Conservation (phyloP, 345 rosid genomes). For the Sisymbrium irio region DNA sequence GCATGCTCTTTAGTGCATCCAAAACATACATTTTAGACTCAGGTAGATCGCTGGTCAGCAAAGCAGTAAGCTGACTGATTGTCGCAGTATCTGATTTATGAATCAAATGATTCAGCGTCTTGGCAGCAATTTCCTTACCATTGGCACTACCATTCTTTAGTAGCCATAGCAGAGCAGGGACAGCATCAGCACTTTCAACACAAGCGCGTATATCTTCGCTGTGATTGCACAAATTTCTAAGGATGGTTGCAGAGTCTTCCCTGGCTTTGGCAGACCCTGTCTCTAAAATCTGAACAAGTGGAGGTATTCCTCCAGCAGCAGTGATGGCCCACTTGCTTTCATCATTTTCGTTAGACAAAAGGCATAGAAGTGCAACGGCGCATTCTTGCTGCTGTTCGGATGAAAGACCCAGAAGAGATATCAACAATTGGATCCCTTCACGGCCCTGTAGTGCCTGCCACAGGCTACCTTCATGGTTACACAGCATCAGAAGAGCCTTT, state of each 20-base stretch:
- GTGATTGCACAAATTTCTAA: conserved; percentile 96
- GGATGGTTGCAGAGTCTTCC: conserved; percentile 97
- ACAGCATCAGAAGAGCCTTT: conserved; percentile 82
- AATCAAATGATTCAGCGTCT: conserved; percentile 93
- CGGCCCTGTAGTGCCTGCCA: conserved; percentile 99
- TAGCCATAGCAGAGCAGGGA: conserved; percentile 98
- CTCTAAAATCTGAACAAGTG: conserved; percentile 97
- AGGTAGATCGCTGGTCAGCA: conserved; percentile 91
- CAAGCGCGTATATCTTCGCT: conserved; percentile 99
- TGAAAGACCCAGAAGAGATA: conserved; percentile 98
- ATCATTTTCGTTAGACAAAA: conserved; percentile 91
- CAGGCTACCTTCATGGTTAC: conserved; percentile 80
- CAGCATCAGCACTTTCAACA: conserved; percentile 99
- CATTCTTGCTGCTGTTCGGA: conserved; percentile 99
- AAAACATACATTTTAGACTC: conserved; percentile 92
- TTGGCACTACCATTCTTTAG: conserved; percentile 94
- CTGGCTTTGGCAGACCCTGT: conserved; percentile 96
- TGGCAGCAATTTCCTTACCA: conserved; percentile 98
- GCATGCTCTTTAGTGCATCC: conserved; percentile 97
- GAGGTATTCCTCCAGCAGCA: conserved; percentile 99
- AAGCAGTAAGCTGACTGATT: conserved; percentile 93
- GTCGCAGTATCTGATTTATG: conserved; percentile 98
- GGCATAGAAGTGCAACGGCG: conserved; percentile 95
- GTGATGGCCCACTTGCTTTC: conserved; percentile 99
- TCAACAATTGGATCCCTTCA: conserved; percentile 93